A percentile compares a stretch with the other conserved stretches of the same genome.
phyloP scores from a whole-genome alignment of 176 grass and related monocot species.

The Bonia amplexicaulis region DNA sequence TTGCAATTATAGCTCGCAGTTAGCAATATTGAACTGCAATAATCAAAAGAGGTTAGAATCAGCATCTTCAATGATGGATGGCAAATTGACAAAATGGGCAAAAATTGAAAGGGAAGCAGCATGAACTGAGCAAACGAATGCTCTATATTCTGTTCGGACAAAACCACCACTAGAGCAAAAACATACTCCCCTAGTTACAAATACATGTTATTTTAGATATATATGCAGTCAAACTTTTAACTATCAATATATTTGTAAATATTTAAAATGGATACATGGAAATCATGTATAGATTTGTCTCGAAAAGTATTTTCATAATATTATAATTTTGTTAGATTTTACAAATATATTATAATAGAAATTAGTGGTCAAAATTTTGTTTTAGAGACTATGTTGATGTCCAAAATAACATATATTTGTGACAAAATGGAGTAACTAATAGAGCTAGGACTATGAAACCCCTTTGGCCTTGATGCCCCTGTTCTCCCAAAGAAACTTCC shows the following conservation, averaged over 20 bases:
- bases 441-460: background rate
- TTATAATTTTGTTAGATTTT: too few species aligned
- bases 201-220: too few species aligned
- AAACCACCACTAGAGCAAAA: background rate
- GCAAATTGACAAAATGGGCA: background rate
- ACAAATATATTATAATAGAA: background rate
- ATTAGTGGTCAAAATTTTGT: too few species aligned
- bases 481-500: slow-evolving; percentile 4
- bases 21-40: background rate
- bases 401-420: too few species aligned
- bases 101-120: background rate
- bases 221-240: too few species aligned
- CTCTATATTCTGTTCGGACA: background rate
- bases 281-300: too few species aligned
- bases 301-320: too few species aligned
- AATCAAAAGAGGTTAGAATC: background rate
- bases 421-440: background rate
- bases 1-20: background rate
- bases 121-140: background rate
- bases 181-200: too few species aligned
- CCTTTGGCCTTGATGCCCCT: background rate
- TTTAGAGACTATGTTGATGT: too few species aligned
- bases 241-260: too few species aligned
- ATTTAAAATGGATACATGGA: too few species aligned
- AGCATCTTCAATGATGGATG: background rate